Percentiles rank a stretch among this genome's conserved stretches.
Evolutionary conservation across 106 monocot genomes (phyloP).

Genomic region (Phalaenopsis equestris): DNA sequence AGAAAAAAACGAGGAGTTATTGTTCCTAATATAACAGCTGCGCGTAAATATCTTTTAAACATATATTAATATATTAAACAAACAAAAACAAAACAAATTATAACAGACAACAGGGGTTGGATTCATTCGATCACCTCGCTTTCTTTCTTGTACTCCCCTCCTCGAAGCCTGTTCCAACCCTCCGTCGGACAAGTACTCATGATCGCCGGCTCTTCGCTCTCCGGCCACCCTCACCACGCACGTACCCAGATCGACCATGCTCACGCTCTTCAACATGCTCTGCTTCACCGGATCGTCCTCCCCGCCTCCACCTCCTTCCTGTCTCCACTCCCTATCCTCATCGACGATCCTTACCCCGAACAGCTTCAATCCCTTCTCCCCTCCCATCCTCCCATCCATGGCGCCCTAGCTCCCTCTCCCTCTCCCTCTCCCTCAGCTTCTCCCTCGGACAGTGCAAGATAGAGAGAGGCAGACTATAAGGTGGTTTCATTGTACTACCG

Average conservation of each 20-base stretch:
- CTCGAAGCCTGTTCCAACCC: constrained; percentile 17
- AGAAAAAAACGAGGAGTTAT: too few species aligned
- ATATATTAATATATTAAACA: background rate
- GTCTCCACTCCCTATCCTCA: background rate
- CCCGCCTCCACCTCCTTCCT: background rate
- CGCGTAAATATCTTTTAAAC: background rate
- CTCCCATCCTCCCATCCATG: background rate
- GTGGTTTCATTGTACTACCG: too few species aligned
- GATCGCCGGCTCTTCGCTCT: constrained; percentile 1
- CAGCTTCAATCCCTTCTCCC: constrained; percentile 25
- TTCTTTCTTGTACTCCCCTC: constrained; percentile 18
- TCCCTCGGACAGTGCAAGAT: background rate
- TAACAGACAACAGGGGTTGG: background rate
- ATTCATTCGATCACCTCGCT: constrained; percentile 25
- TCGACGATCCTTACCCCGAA: constrained; percentile 27
- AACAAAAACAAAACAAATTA: background rate
- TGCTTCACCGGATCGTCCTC: constrained; percentile 15
- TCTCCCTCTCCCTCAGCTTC: background rate
- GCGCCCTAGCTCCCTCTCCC: background rate
- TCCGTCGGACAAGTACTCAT: constrained; percentile 31
- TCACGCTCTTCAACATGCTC: constrained; percentile 38
- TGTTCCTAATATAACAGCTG: too few species aligned
- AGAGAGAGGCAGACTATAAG: background rate
- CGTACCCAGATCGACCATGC: constrained; percentile 28
- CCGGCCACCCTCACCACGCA: background rate